Percentiles rank a stretch among this genome's conserved stretches.
Conservation (phyloP, 2,329 filamentous ascomycete species). For the Fusarium sp. region DNA sequence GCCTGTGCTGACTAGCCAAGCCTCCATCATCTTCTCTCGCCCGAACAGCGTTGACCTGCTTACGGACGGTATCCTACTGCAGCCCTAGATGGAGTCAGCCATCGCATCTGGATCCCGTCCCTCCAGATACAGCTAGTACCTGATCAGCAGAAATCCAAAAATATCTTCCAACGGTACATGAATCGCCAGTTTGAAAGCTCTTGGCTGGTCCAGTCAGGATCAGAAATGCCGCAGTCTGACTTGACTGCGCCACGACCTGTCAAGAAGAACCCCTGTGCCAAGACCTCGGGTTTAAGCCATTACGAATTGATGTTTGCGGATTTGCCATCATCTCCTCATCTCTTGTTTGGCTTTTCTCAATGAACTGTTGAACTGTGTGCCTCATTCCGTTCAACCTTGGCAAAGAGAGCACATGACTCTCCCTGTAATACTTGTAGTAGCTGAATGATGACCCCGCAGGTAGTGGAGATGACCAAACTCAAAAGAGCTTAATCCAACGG, state of each 20-base stretch:
- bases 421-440: constrained; percentile 1
- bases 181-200: constrained; percentile 11
- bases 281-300: constrained; percentile 14
- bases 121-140: constrained; percentile 18
- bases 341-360: not conserved
- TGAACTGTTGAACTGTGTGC: not conserved
- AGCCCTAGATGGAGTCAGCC: constrained; percentile 2
- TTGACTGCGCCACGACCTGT: constrained; percentile 33
- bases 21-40: constrained; percentile 1
- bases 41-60: not conserved
- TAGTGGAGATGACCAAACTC: constrained; percentile 11
- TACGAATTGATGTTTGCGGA: constrained; percentile 4
- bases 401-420: constrained; percentile 2
- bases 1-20: constrained; percentile 5
- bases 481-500: constrained; percentile 29
- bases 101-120: constrained; percentile 16
- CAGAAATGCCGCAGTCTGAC: constrained; percentile 20
- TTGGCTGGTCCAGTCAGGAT: constrained; percentile 3
- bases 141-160: constrained; percentile 36
- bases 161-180: constrained; percentile 15
- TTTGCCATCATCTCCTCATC: constrained; percentile 11
- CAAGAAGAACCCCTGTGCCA: constrained; percentile 3
- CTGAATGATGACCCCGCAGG: constrained; percentile 6
- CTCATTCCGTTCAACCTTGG: not conserved
- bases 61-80: not conserved